Evolutionary conservation across 139 green algal genomes (phyloP), one percentile per base, ranked within the genome.

Genomic region (Astrephomene gubernaculifera): DNA sequence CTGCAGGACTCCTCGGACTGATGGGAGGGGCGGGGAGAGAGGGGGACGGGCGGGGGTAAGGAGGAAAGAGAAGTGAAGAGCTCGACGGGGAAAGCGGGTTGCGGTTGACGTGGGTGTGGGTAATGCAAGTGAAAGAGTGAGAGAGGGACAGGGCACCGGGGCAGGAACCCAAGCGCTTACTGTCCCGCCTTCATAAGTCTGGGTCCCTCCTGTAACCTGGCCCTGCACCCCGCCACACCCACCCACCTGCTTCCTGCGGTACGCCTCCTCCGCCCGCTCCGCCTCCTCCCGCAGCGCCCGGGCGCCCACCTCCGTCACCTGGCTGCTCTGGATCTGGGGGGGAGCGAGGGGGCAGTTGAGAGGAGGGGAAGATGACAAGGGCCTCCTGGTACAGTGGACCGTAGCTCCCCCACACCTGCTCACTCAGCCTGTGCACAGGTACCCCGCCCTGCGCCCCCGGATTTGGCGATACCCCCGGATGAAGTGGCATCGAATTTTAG

Each of bases 211-310:
- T 17, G 12, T 57, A 25, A 57, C 17, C 49, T 25, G 43, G 41
- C 70, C 70, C 43, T 60, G 6, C 70, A 29, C 43, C 25, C 9
- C 10, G 7, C 41, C 45, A 29, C 44, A 8, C 1, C 12, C 25
- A 1, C 73, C 25, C 27, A 71, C 74, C 74, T 82, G 74, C 74
- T 82, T 82, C 25, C 35, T 10, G 1, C 27, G 24, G 74, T 82
- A 71, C 5, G 31, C 6, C 54, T 71, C 74, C 74, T 82, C 73
- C 24, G 73, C 73, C 22, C 6, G 21, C 53, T 82, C 73, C 22
- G 73, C 73, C 36, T 82, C 73, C 73, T 82, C 73, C 53, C 38
- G 14, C 53, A 82, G 24, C 36, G 73, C 24, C 53, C 73, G 24
- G 14, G 52, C 44, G 53, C 36, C 39, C 22, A 64, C 53, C 35